Conservation (phyloP, 257 asterid genomes). For the Nicotiana knightiana region DNA sequence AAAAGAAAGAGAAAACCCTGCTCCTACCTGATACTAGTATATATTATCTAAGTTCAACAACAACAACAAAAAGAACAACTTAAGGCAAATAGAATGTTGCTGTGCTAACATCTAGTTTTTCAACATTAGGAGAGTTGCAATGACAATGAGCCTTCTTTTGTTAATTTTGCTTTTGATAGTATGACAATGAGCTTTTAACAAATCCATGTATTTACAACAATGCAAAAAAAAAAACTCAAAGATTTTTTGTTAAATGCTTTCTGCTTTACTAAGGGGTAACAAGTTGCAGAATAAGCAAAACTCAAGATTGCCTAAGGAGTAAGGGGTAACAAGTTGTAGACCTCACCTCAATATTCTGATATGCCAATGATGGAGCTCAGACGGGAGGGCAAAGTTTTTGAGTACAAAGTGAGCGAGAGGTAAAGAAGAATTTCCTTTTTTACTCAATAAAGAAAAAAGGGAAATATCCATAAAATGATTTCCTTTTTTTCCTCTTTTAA, state of each 20-base stretch:
- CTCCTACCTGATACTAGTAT: too few relatives aligned
- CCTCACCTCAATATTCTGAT: neutral
- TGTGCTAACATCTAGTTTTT: neutral
- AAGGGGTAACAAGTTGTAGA: neutral
- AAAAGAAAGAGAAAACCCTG: too few relatives aligned
- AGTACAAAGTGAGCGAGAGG: neutral
- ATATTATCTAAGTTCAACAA: too few relatives aligned
- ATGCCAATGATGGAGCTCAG: neutral
- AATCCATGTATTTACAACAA: neutral
- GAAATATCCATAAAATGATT: neutral
- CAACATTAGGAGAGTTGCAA: neutral
- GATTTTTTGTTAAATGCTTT: neutral
- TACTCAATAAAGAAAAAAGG: neutral
- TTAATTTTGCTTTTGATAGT: neutral
- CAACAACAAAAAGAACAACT: too few relatives aligned
- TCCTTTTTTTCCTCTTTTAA: neutral
- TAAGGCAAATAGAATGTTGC: neutral
- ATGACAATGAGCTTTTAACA: neutral
- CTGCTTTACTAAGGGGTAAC: too few relatives aligned
- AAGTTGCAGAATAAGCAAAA: too few relatives aligned
- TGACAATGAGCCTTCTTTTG: neutral
- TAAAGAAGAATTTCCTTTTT: neutral
- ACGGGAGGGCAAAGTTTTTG: neutral
- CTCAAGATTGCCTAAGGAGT: neutral
- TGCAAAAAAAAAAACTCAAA: neutral